Percentiles rank a stretch among this genome's conserved stretches.
These are phyloP conservation scores for Stagonosporopsis tanaceti DNA, from an alignment of 2,329 filamentous ascomycete species.

Conservation along the genomic window DNA sequence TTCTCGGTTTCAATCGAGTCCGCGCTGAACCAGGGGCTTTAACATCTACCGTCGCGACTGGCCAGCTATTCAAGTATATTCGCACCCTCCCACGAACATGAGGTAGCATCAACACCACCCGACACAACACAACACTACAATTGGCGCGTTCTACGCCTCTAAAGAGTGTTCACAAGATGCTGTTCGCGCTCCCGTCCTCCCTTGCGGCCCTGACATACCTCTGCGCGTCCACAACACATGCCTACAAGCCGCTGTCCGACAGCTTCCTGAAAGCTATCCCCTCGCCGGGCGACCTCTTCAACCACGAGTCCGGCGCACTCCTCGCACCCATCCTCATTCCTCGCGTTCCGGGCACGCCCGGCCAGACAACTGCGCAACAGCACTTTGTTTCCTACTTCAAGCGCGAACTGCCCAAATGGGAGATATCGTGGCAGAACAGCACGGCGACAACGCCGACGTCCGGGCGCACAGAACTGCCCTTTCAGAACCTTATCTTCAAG, in stretches of 20 bases:
- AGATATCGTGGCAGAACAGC: conserved; percentile 86
- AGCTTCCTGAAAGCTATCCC: conserved; percentile 75
- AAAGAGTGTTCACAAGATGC: conserved; percentile 22
- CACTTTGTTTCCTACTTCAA: conserved; percentile 88
- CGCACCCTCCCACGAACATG: conserved; percentile 3
- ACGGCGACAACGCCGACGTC: conserved; percentile 82
- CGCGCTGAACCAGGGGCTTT: conserved; percentile 23
- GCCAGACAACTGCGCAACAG: conserved; percentile 73
- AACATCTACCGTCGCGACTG: not conserved
- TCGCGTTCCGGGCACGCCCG: conserved; percentile 85
- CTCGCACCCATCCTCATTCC: conserved; percentile 87
- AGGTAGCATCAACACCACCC: not conserved
- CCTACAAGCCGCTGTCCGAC: conserved; percentile 74
- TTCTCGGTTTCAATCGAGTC: conserved; percentile 31
- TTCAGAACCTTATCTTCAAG: conserved; percentile 84
- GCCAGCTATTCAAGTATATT: conserved; percentile 3
- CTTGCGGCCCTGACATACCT: conserved; percentile 25
- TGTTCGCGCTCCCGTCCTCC: conserved; percentile 22
- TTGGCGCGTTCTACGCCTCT: not conserved
- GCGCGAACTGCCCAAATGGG: conserved; percentile 78
- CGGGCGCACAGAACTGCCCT: conserved; percentile 75
- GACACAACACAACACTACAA: not conserved
- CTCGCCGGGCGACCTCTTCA: conserved; percentile 75
- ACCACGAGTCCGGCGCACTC: conserved; percentile 77
- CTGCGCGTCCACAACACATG: conserved; percentile 38